Percentiles rank a stretch among this genome's conserved stretches.
Conservation (phyloP, 352 stramenopile species). For the Phytophthora rubi region DNA sequence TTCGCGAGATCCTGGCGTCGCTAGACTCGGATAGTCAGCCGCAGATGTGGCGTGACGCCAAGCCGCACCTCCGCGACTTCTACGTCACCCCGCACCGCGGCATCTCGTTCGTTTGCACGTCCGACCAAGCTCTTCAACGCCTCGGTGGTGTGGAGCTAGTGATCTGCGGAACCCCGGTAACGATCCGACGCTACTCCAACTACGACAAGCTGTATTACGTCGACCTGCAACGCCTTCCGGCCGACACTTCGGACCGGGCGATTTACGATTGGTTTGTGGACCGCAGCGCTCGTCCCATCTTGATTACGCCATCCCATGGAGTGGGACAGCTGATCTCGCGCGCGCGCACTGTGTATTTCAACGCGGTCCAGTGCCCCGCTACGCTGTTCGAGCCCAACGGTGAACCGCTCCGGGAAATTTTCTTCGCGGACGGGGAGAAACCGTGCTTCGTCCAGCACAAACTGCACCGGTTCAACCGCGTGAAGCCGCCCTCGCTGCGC, state of each 20-base stretch:
- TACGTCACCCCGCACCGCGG: not conserved
- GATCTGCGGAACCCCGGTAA: constrained; percentile 1
- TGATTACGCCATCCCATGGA: constrained; percentile 6
- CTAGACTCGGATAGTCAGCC: constrained; percentile 4
- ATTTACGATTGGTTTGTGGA: constrained; percentile 11
- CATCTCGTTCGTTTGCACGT: constrained; percentile 7
- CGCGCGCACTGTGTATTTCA: constrained; percentile 6
- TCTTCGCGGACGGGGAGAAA: constrained; percentile 1
- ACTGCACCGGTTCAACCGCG: not conserved
- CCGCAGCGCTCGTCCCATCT: not conserved
- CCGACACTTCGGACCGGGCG: not conserved
- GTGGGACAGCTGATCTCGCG: not conserved
- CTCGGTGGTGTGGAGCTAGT: not conserved
- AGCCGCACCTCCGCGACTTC: constrained; percentile 1
- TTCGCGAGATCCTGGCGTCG: constrained; percentile 3
- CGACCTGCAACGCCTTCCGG: not conserved
- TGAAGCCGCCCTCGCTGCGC: constrained; percentile 1
- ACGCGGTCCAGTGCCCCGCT: not conserved
- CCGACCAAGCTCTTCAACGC: not conserved
- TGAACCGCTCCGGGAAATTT: constrained; percentile 2
- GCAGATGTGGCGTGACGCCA: not conserved
- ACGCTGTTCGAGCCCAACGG: not conserved
- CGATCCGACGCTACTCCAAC: constrained; percentile 8
- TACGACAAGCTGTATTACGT: constrained; percentile 15
- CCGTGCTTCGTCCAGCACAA: constrained; percentile 12